These are phyloP conservation scores for Salix arbutifolia DNA, from an alignment of 345 rosid genomes.

Conservation along the genomic window DNA sequence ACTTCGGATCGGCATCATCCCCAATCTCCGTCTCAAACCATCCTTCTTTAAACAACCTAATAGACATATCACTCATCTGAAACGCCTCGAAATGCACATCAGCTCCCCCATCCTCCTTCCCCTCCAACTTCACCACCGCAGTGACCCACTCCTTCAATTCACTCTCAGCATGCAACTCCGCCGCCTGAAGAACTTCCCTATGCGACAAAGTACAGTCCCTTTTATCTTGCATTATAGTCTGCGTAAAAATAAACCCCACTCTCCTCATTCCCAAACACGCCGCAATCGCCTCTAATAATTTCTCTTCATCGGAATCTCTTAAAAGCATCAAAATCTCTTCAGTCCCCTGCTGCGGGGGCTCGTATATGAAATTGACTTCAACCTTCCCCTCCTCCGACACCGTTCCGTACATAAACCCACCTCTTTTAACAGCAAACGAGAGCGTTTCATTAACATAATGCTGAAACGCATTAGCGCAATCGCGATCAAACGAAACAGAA, in stretches of 20 bases:
- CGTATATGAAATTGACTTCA: conserved; percentile 82
- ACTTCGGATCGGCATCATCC: conserved; percentile 69
- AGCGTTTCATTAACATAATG: conserved; percentile 65
- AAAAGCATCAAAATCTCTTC: conserved; percentile 54
- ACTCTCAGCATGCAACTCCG: conserved; percentile 70
- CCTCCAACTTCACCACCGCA: conserved; percentile 78
- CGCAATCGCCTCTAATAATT: conserved; percentile 69
- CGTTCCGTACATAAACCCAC: conserved; percentile 90
- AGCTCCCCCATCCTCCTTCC: conserved; percentile 75
- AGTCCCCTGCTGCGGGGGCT: conserved; percentile 82
- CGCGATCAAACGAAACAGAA: conserved; percentile 79
- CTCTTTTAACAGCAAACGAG: conserved; percentile 78
- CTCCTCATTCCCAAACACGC: conserved; percentile 76
- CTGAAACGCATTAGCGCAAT: conserved; percentile 76
- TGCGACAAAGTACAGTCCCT: conserved; percentile 75
- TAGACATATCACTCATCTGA: conserved; percentile 92
- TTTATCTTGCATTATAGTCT: conserved; percentile 64
- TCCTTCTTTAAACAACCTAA: conserved; percentile 73
- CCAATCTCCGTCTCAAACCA: conserved; percentile 73
- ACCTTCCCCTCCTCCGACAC: conserved; percentile 71
- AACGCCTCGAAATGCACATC: conserved; percentile 95
- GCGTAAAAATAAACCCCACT: conserved; percentile 80
- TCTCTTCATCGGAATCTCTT: conserved; percentile 68
- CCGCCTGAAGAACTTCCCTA: conserved; percentile 68
- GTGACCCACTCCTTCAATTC: conserved; percentile 91